Evolutionary conservation across 768 basidiomycete genomes (phyloP).

Genomic region (Cyathus striatus): DNA sequence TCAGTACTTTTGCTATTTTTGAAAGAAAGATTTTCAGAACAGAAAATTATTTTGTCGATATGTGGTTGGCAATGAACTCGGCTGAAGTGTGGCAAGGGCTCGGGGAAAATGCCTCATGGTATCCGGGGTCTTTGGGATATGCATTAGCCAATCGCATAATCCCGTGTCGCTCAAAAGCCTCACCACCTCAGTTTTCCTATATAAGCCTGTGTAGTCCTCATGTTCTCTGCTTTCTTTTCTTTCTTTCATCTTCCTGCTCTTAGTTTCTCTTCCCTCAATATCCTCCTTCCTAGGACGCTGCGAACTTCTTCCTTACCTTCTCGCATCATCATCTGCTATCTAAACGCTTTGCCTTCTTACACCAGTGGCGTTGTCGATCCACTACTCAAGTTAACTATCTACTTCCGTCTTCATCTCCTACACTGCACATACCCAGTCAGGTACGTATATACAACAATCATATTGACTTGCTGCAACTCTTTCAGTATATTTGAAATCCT

Average conservation of each 20-base stretch:
- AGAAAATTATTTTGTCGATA: constrained; percentile 8
- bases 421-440: too few species aligned
- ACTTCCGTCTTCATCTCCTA: too few species aligned
- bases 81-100: too few species aligned
- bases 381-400: too few species aligned
- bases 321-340: constrained; percentile 6
- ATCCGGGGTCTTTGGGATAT: constrained; percentile 19
- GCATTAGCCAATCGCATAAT: constrained; percentile 42
- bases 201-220: constrained; percentile 11
- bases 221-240: constrained; percentile 4
- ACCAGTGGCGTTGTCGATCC: too few species aligned
- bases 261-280: constrained; percentile 2
- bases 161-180: constrained; percentile 41
- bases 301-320: constrained; percentile 3
- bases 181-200: constrained; percentile 25
- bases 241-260: constrained; percentile 2
- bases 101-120: constrained; percentile 25
- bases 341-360: too few species aligned
- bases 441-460: too few species aligned
- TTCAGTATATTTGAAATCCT: too few species aligned
- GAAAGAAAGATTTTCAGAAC: too few species aligned
- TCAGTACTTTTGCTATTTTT: too few species aligned
- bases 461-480: too few species aligned
- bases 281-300: constrained; percentile 1
- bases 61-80: constrained; percentile 1